Base-by-base conservation (phyloP, 371 early-diverging fungal genomes). In the Parasitella parasitica region DNA sequence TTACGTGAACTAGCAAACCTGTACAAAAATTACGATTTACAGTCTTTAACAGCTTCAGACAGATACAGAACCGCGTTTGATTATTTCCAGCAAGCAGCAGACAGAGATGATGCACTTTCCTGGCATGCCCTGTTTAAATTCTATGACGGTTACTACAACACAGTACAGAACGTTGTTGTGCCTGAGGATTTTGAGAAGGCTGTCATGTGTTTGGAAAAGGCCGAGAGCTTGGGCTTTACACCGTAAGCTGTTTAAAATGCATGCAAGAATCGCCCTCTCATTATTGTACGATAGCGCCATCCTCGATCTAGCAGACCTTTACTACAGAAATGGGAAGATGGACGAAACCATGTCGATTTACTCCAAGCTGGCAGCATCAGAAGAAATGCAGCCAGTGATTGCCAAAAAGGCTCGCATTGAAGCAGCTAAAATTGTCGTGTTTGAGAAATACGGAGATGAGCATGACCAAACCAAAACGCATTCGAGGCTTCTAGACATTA, bases 71-170 rank as follows among this genome's bases (percentile, higher is more conserved):
- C 32, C 15, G 81, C 82, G n/a, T 64, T 79, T 13, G 15, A 77
- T 13, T 76, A 79, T 77, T 82, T 69, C 50, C 54, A 65, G 24
- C 73, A 68, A 36, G 80, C 85, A 2, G 85, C 84, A 1, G 64
- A 73, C 0, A 59, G 71, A 24, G 75, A 73, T 9, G 74, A 84
- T 39, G 61, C 81, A 0, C 50, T 67, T 15, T 93, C 94, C 26
- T 88, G 89, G 75, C 83, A 93, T 43, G 90, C 90, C 27, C 80
- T 96, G 2, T 67, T 75, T 3, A 68, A 71, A 6, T 78, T 70
- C 35, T 61, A 70, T 39, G 73, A 76, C 59, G 38, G 69, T 4
- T 64, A 63, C 11, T 37, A 56, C 5, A 62, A 69, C 63, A 27
- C 38, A 26, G 50, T 15, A 4, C 55, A 63, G 35, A 32, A 55